phyloP scores from a whole-genome alignment of 2,329 filamentous ascomycete species.

The Podosphaera leucotricha region DNA sequence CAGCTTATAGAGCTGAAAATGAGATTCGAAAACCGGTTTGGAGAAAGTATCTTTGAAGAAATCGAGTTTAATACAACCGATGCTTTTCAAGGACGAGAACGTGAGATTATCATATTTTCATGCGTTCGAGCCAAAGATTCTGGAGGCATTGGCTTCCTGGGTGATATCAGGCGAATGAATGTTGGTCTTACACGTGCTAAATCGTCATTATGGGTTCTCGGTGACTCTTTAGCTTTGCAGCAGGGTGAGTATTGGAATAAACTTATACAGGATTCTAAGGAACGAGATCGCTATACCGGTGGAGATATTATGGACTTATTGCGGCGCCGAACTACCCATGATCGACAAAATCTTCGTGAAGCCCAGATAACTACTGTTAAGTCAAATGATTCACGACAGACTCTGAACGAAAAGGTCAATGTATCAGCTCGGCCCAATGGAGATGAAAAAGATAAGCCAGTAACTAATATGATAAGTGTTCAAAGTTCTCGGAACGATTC shows the following conservation, averaged over 20 bases:
- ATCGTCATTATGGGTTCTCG: slow-evolving; percentile 87
- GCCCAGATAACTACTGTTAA: background rate
- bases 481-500: background rate
- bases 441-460: background rate
- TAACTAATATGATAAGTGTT: background rate
- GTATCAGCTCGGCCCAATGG: background rate
- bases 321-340: slow-evolving; percentile 19
- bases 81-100: slow-evolving; percentile 90
- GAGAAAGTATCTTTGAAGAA: slow-evolving; percentile 46
- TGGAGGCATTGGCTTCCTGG: slow-evolving; percentile 94
- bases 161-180: slow-evolving; percentile 97
- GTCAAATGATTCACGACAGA: background rate
- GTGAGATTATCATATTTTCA: slow-evolving; percentile 96
- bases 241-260: slow-evolving; percentile 82
- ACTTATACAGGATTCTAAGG: slow-evolving; percentile 59
- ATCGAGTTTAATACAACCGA: slow-evolving; percentile 99
- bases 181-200: slow-evolving; percentile 93
- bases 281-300: slow-evolving; percentile 51
- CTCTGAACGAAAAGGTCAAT: background rate
- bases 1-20: slow-evolving; percentile 61
- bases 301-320: slow-evolving; percentile 35
- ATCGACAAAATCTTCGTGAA: slow-evolving; percentile 3
- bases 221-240: slow-evolving; percentile 65
- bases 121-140: slow-evolving; percentile 85
- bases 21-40: slow-evolving; percentile 50